Percentiles rank a stretch among this genome's conserved stretches.
These are phyloP conservation scores for Trichoderma polysporum DNA, from an alignment of 2,329 filamentous ascomycete genomes.

Conservation along the genomic window DNA sequence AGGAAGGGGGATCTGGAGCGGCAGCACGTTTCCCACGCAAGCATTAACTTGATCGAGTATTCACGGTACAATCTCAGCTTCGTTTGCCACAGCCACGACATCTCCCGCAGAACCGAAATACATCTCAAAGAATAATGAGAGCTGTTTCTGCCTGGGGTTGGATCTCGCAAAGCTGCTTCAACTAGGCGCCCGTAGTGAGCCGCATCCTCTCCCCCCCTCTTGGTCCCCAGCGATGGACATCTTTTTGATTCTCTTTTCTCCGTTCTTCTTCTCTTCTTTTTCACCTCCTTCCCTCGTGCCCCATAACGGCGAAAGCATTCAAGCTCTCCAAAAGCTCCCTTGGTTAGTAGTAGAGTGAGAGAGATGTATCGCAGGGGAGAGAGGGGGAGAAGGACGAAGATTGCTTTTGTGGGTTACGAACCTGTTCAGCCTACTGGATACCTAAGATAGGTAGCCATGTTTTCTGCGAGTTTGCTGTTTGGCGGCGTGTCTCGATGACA, in stretches of 20 bases:
- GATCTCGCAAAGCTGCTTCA: constrained; percentile 49
- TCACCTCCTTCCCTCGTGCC: background rate
- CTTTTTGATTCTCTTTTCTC: background rate
- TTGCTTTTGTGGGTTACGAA: constrained; percentile 21
- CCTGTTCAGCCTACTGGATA: constrained; percentile 8
- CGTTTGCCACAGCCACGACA: constrained; percentile 46
- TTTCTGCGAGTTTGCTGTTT: too few relatives aligned
- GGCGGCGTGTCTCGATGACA: background rate
- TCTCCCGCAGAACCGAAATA: constrained; percentile 37
- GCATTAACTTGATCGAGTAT: constrained; percentile 99
- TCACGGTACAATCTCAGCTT: constrained; percentile 96
- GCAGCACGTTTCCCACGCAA: constrained; percentile 98
- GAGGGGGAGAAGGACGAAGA: constrained; percentile 26
- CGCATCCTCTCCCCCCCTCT: constrained; percentile 45
- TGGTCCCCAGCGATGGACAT: constrained; percentile 6
- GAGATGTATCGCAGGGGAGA: constrained; percentile 29
- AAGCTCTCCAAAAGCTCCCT: background rate
- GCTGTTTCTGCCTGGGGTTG: constrained; percentile 42
- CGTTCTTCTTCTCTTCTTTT: background rate
- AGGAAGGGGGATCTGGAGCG: constrained; percentile 57
- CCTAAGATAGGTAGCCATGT: background rate
- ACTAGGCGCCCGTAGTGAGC: constrained; percentile 87
- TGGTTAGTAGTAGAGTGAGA: background rate
- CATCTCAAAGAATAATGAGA: background rate
- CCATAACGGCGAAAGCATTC: background rate